Conservation (phyloP, 1,139 yeast genomes). For the Suhomyces wounanorum region DNA sequence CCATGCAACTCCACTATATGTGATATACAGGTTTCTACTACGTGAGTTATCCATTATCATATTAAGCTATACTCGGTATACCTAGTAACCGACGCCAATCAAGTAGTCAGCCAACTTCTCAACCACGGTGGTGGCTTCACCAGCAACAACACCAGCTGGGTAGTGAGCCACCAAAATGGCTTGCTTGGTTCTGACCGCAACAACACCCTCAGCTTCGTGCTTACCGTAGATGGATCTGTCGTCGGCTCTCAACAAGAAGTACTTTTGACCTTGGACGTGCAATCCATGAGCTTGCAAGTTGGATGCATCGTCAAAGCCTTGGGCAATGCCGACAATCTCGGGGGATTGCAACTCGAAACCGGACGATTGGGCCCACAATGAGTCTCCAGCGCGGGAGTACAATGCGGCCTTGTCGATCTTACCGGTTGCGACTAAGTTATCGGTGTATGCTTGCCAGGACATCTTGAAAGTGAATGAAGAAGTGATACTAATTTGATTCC, state of each 20-base stretch:
- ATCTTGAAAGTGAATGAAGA: constrained; percentile 16
- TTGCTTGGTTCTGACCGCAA: constrained; percentile 92
- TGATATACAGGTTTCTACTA: not conserved
- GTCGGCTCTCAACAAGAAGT: constrained; percentile 86
- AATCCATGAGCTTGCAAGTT: constrained; percentile 82
- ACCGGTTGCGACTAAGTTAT: constrained; percentile 81
- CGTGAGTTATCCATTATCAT: not conserved
- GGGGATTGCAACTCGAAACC: constrained; percentile 65
- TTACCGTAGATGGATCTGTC: constrained; percentile 94
- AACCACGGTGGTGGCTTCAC: constrained; percentile 91
- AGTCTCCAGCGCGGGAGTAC: constrained; percentile 92
- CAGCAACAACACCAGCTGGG: constrained; percentile 86
- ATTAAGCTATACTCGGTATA: constrained; percentile 2
- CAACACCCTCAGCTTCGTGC: constrained; percentile 80
- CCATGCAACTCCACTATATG: too few relatives aligned
- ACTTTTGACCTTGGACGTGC: constrained; percentile 82
- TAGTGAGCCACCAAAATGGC: constrained; percentile 93
- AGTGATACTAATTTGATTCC: constrained; percentile 1
- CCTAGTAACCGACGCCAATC: constrained; percentile 78
- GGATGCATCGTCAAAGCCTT: constrained; percentile 79
- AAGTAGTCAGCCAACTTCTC: constrained; percentile 95
- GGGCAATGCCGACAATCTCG: constrained; percentile 74
- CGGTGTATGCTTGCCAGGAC: constrained; percentile 83
- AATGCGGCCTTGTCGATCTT: constrained; percentile 91
- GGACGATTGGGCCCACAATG: constrained; percentile 89